Percentiles rank a stretch among this genome's conserved stretches.
Conservation (phyloP, 2,329 filamentous ascomycete species). For the Aspergillus alliaceus region DNA sequence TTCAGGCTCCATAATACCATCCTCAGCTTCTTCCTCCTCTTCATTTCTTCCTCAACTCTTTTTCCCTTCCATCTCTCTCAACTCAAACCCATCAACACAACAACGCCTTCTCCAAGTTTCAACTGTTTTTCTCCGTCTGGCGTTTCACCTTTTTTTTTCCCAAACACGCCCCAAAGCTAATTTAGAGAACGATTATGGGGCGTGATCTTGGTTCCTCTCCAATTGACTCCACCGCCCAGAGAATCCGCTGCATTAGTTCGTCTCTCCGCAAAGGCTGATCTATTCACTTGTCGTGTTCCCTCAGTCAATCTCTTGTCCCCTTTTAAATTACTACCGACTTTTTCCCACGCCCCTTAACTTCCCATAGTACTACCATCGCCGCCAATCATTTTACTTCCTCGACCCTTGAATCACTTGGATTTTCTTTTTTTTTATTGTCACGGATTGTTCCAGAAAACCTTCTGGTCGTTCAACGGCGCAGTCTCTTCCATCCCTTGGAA, state of each 20-base stretch:
- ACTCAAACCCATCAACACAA: no score
- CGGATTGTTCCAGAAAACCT: conserved; percentile 11
- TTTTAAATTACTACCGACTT: conserved; percentile 4
- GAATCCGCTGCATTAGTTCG: conserved; percentile 16
- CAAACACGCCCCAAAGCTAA: background rate
- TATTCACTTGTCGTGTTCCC: background rate
- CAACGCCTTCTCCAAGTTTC: no score
- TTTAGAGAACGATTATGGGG: background rate
- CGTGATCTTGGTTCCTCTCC: background rate
- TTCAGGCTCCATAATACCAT: no score
- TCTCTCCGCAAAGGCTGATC: conserved; percentile 17
- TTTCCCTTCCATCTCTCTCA: no score
- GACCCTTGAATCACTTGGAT: conserved; percentile 5
- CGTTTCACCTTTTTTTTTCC: background rate
- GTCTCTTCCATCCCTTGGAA: conserved; percentile 9
- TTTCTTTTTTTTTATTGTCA: conserved; percentile 5
- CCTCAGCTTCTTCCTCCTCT: background rate
- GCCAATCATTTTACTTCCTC: conserved; percentile 2
- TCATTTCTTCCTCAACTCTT: no score
- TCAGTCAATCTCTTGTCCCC: background rate
- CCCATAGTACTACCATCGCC: background rate
- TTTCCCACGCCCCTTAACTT: background rate
- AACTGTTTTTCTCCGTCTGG: background rate
- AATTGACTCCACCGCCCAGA: conserved; percentile 10
- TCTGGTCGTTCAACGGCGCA: background rate